Conservation (phyloP, 2,329 filamentous ascomycete species). For the Metarhizium rileyi region DNA sequence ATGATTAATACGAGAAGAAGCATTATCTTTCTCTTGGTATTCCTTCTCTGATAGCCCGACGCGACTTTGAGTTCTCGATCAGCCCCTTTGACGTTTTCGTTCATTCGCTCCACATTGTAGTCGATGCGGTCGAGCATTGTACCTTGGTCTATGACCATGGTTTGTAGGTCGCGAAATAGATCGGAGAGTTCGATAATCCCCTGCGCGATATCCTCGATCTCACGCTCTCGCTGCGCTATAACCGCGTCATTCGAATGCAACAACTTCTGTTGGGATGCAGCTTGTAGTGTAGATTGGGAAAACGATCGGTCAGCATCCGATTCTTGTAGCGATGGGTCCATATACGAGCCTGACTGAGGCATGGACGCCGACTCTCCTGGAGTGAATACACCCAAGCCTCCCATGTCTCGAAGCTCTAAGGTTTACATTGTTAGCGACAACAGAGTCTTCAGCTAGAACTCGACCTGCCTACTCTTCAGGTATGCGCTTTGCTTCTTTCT, state of each 20-base stretch:
- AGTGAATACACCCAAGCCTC: conserved; percentile 44
- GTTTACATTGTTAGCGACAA: not conserved
- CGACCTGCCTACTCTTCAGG: conserved; percentile 61
- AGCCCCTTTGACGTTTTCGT: conserved; percentile 83
- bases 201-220: conserved; percentile 96
- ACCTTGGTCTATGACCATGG: conserved; percentile 88
- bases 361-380: conserved; percentile 41
- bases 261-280: conserved; percentile 58
- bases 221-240: conserved; percentile 85
- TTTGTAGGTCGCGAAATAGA: conserved; percentile 92
- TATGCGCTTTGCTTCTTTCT: conserved; percentile 97
- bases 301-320: conserved; percentile 89
- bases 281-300: conserved; percentile 79
- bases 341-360: conserved; percentile 48
- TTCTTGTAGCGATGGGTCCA: conserved; percentile 81
- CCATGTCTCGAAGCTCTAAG: conserved; percentile 64
- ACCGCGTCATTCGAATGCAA: conserved; percentile 69
- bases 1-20: conserved; percentile 79
- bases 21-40: conserved; percentile 87
- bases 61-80: conserved; percentile 87
- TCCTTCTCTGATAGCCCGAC: conserved; percentile 78
- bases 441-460: conserved; percentile 3
- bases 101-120: conserved; percentile 95
- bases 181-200: conserved; percentile 96
- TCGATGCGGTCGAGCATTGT: conserved; percentile 91